Evolutionary conservation across 108 stramenopile species (phyloP), one percentile per base, ranked within the genome.

Genomic region (Stephanodiscus triporus): DNA sequence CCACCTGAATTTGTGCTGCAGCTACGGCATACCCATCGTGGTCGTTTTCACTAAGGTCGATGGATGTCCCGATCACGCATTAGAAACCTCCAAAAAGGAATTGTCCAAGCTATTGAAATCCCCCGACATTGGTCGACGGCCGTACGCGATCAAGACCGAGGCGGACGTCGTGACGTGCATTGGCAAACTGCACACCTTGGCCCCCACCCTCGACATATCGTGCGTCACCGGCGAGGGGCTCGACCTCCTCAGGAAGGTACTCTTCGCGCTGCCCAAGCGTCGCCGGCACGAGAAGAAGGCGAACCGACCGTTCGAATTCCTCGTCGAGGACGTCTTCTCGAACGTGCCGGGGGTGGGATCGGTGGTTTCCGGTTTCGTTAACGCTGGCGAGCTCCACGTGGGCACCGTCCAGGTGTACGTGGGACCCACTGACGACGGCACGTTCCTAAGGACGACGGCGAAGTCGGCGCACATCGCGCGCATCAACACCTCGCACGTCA

Each of bases 1-100:
- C 68, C 99, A 99, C 80, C 84, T 99, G 60, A 96, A 97, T 77
- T 84, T 99, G 24, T 97, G 97, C 61, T 94, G 95, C 73, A 97
- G 97, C 20, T 97, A 97, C 62, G 91, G 94, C 38, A 96, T 98
- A 51, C 96, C 97, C 24, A 76, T 96, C 22, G 84, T 95, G 57
- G 90, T 98, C 22, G 86, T 96, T 17, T 95, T 98, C 58, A 98
- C 99, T n/a, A 99, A 99, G 66, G 73, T 98, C 14, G 99, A 99
- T 83, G 97, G 98, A 49, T 97, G 95, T 61, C 98, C 99, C 0
- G 86, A 88, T 27, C 91, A 97, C 80, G 97, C 98, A 9, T 82
- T 98, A 30, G 84, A 97, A 75, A 90, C 91, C 54, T 98, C 97
- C 16, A 87, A 95, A 38, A 56, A 89, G 53, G 92, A 94, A 38